phyloP scores from a whole-genome alignment of 306 rosid species.

The Heteromeles arbutifolia region DNA sequence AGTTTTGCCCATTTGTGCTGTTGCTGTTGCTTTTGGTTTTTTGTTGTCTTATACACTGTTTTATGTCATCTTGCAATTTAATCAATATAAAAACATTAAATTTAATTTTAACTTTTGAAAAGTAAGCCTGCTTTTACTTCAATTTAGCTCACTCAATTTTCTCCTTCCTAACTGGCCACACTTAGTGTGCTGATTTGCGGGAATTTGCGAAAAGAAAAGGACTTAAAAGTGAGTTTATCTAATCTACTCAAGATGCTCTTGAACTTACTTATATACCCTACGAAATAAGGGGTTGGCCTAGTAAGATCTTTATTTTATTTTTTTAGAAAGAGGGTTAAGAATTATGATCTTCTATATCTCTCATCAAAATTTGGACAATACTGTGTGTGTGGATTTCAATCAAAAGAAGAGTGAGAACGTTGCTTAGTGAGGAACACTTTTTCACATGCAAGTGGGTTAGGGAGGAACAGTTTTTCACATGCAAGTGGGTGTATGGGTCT shows the following conservation, averaged over 20 bases:
- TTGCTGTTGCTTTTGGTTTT: background rate
- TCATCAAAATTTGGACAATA: background rate
- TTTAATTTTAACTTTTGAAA: too few relatives aligned
- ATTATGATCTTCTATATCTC: background rate
- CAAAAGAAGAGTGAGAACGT: constrained; percentile 16
- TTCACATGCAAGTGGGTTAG: constrained; percentile 45
- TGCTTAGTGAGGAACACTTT: constrained; percentile 35
- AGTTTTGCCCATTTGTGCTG: too few relatives aligned
- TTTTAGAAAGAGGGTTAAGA: background rate
- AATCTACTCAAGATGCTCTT: background rate
- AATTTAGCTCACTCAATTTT: background rate
- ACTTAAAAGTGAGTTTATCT: background rate
- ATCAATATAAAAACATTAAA: too few relatives aligned
- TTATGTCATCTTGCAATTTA: background rate
- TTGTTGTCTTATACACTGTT: background rate
- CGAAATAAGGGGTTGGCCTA: background rate
- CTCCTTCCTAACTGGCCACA: too few relatives aligned
- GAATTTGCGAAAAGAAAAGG: too few relatives aligned
- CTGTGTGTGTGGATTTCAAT: background rate
- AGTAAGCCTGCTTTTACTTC: background rate
- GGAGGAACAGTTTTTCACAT: constrained; percentile 23
- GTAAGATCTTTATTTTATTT: too few relatives aligned
- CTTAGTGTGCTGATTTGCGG: background rate
- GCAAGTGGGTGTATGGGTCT: constrained; percentile 41
- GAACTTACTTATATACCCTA: background rate